Evolutionary conservation across 805 yeast genomes (phyloP).

Genomic region (Gaillardinia entomophila): DNA sequence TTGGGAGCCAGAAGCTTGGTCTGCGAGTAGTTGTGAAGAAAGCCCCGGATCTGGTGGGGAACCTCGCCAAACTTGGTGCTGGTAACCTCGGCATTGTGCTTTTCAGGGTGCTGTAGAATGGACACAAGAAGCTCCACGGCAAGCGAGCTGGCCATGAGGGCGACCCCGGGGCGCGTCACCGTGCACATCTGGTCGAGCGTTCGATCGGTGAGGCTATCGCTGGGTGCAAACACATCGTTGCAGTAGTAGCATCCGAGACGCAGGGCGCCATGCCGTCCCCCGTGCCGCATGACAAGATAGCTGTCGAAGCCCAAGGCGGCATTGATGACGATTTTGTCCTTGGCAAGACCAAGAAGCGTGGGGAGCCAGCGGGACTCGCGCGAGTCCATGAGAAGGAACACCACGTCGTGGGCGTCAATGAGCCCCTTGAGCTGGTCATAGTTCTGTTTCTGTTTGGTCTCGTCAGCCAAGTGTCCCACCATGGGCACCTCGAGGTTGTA

Average conservation of each 20-base stretch:
- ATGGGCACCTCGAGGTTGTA: conserved; percentile 75
- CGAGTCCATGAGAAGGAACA: conserved; percentile 86
- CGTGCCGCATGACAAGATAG: conserved; percentile 91
- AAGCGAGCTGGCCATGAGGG: conserved; percentile 76
- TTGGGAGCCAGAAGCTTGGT: conserved; percentile 65
- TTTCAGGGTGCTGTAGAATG: conserved; percentile 58
- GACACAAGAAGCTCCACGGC: conserved; percentile 83
- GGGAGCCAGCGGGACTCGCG: conserved; percentile 98
- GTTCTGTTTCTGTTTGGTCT: conserved; percentile 39
- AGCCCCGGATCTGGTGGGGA: conserved; percentile 93
- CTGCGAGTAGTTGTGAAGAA: conserved; percentile 58
- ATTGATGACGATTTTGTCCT: conserved; percentile 72
- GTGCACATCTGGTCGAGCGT: conserved; percentile 98
- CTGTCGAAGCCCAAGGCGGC: conserved; percentile 96
- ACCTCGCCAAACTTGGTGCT: conserved; percentile 52
- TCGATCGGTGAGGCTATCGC: conserved; percentile 79
- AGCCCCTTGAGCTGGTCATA: conserved; percentile 49
- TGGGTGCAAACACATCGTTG: conserved; percentile 92
- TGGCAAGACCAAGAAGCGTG: conserved; percentile 66
- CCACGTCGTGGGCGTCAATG: conserved; percentile 63
- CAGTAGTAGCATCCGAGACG: conserved; percentile 92
- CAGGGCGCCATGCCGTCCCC: conserved; percentile 30
- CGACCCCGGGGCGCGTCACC: conserved; percentile 95
- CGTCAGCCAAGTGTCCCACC: conserved; percentile 83
- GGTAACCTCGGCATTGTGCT: conserved; percentile 38